Conservation (phyloP, 352 stramenopile genomes). For the Elongisporangium prolatum region DNA sequence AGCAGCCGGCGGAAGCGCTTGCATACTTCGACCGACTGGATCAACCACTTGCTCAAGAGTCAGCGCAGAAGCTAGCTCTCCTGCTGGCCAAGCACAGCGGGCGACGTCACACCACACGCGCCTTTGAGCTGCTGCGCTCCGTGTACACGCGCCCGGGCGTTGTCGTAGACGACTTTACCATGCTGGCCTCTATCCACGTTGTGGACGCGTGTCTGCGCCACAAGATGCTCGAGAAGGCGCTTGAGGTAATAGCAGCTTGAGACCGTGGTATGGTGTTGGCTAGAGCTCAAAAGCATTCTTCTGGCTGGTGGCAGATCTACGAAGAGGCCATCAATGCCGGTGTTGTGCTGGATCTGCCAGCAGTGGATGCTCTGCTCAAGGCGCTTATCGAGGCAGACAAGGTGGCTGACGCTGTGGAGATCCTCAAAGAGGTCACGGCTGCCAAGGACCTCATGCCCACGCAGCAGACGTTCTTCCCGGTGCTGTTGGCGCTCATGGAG, state of each 20-base stretch:
- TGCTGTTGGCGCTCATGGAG: conserved; percentile 45
- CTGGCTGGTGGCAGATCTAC: conserved; percentile 20
- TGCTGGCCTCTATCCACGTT: conserved; percentile 63
- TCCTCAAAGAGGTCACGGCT: conserved; percentile 30
- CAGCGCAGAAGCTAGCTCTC: conserved; percentile 47
- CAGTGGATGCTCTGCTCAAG: conserved; percentile 38
- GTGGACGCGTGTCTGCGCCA: conserved; percentile 58
- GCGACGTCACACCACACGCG: conserved; percentile 12
- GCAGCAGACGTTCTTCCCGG: conserved; percentile 40
- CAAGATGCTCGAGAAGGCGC: conserved; percentile 42
- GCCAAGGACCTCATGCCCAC: conserved; percentile 48
- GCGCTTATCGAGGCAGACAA: conserved; percentile 33
- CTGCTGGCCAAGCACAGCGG: conserved; percentile 42
- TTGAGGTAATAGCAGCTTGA: conserved; percentile 37
- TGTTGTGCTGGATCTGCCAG: conserved; percentile 52
- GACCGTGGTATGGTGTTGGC: not conserved
- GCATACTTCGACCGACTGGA: conserved; percentile 30
- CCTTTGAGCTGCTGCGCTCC: conserved; percentile 35
- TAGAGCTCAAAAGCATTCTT: not conserved
- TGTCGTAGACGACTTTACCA: conserved; percentile 50
- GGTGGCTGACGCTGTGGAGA: conserved; percentile 35
- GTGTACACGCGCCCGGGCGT: conserved; percentile 38
- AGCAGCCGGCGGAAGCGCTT: conserved; percentile 26
- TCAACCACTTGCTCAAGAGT: conserved; percentile 14
- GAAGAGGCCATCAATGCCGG: conserved; percentile 34